phyloP scores from a whole-genome alignment of 306 rosid species.

The Quercus aquifolioides region DNA sequence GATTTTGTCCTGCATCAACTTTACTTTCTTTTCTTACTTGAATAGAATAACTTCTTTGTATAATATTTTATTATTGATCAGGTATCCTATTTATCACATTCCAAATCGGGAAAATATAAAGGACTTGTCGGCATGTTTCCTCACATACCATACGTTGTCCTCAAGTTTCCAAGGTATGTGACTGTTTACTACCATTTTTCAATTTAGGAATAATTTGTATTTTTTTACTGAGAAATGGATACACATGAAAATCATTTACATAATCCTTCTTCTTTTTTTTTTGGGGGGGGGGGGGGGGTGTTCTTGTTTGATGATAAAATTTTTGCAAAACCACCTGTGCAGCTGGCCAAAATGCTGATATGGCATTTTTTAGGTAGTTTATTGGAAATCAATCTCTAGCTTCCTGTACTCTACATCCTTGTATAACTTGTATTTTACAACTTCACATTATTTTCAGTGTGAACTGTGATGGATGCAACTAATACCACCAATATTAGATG shows the following conservation, averaged over 20 bases:
- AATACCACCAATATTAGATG: background rate
- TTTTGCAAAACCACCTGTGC: background rate
- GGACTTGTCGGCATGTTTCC: constrained; percentile 72
- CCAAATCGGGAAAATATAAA: constrained; percentile 54
- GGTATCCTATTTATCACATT: constrained; percentile 81
- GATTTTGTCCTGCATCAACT: too few species aligned
- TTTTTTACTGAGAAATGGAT: background rate
- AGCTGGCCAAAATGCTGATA: background rate
- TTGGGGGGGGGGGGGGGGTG: too few species aligned
- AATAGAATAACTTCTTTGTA: background rate
- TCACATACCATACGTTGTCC: constrained; percentile 75
- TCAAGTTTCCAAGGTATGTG: constrained; percentile 72
- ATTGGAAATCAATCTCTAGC: background rate
- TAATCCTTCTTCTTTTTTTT: too few species aligned
- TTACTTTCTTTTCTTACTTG: background rate
- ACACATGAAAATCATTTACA: background rate
- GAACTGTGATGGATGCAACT: background rate
- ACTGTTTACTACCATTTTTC: background rate
- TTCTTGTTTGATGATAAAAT: background rate
- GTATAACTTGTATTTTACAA: background rate
- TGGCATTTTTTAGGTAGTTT: background rate
- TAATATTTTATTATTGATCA: constrained; percentile 18
- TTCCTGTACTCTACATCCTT: background rate
- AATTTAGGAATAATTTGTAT: background rate
- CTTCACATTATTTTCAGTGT: background rate